A percentile compares a stretch with the other conserved stretches of the same genome.
phyloP scores from a whole-genome alignment of 768 basidiomycete species.

The Lactarius indigo region DNA sequence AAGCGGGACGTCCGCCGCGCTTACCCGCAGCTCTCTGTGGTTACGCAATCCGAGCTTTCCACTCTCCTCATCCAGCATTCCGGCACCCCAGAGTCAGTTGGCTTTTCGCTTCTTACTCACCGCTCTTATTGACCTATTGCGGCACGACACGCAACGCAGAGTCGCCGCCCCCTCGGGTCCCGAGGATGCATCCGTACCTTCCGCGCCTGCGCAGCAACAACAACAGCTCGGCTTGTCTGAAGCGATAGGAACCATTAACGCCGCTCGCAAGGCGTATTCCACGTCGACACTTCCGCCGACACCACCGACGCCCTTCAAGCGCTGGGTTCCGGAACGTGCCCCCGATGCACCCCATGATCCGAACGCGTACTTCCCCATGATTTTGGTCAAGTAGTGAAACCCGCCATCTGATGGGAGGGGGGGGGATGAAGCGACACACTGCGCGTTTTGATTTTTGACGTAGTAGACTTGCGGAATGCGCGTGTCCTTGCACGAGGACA shows the following conservation, averaged over 20 bases:
- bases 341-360: constrained; percentile 82
- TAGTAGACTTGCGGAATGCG: not conserved
- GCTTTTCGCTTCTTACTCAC: constrained; percentile 21
- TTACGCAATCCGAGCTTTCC: constrained; percentile 82
- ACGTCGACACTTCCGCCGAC: constrained; percentile 68
- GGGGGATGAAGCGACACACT: not conserved
- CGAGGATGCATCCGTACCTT: constrained; percentile 43
- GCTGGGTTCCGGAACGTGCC: constrained; percentile 70
- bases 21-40: constrained; percentile 87
- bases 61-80: constrained; percentile 80
- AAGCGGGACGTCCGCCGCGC: constrained; percentile 91
- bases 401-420: not conserved
- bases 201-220: constrained; percentile 40
- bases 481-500: constrained; percentile 1
- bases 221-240: constrained; percentile 60
- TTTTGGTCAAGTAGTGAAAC: constrained; percentile 40
- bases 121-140: not conserved
- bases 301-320: constrained; percentile 62
- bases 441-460: not conserved
- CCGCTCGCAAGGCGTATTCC: constrained; percentile 54
- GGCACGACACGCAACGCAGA: constrained; percentile 35
- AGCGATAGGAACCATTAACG: constrained; percentile 65
- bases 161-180: constrained; percentile 50
- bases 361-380: constrained; percentile 82
- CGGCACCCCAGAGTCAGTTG: constrained; percentile 48